Conservation (phyloP, 805 yeast genomes). For the Kuraishia borneana region DNA sequence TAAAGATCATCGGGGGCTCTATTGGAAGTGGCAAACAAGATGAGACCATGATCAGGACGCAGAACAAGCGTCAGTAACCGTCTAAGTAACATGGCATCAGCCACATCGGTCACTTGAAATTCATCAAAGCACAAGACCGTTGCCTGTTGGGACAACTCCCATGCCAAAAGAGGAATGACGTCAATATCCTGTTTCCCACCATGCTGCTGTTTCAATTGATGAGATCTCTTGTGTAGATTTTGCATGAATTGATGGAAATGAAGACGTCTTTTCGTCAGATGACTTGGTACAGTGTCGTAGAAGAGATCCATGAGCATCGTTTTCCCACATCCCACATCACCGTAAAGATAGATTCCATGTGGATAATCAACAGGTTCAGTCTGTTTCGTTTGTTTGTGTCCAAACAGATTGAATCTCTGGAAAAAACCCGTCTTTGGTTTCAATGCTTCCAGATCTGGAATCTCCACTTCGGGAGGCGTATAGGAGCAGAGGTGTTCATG, state of each 20-base stretch:
- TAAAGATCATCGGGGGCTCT: constrained; percentile 91
- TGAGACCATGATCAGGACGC: constrained; percentile 68
- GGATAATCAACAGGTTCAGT: constrained; percentile 36
- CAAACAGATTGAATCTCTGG: constrained; percentile 20
- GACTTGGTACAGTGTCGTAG: constrained; percentile 70
- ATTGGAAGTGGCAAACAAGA: constrained; percentile 88
- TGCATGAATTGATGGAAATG: constrained; percentile 99
- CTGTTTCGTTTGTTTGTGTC: constrained; percentile 3
- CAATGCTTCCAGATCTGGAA: constrained; percentile 40
- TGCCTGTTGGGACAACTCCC: constrained; percentile 65
- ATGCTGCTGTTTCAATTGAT: constrained; percentile 55
- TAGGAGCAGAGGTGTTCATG: constrained; percentile 45
- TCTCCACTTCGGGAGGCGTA: constrained; percentile 45
- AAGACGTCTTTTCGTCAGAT: constrained; percentile 66
- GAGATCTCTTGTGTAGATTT: constrained; percentile 76
- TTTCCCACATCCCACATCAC: constrained; percentile 98
- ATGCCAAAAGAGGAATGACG: constrained; percentile 74
- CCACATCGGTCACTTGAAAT: constrained; percentile 96
- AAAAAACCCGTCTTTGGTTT: constrained; percentile 36
- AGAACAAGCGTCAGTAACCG: constrained; percentile 58
- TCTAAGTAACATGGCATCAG: constrained; percentile 93
- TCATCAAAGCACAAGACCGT: constrained; percentile 91
- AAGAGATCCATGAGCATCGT: constrained; percentile 97
- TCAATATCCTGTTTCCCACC: constrained; percentile 60
- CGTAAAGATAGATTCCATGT: constrained; percentile 82